Evolutionary conservation across 768 basidiomycete species (phyloP), one percentile per base, ranked within the genome.

Genomic region (Termitomyces eurrhizus): DNA sequence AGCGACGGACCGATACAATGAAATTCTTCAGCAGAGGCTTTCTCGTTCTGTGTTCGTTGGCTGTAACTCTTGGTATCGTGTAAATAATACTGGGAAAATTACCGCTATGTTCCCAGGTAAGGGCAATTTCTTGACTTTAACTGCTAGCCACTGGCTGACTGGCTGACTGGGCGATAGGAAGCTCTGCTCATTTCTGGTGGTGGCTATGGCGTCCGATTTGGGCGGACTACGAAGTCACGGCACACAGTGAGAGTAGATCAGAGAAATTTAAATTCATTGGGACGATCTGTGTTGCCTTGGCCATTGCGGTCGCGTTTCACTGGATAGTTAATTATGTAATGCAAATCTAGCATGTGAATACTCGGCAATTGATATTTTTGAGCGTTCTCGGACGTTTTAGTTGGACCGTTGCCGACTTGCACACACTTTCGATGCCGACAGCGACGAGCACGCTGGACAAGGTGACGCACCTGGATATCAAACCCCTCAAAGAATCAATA

Each of bases 381-480:
- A 37, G 21, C 52, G 41, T 42, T 42, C n/a, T 21, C 42, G 42
- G 42, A 8, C 52, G 36, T 26, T 8, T 26, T 53, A 37, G 37
- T 52, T 53, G 21, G 60, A 52, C 14, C 13, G 7, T 36, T 3
- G 32, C 33, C 7, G 33, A 50, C 35, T 49, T 46, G 50, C 39
- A 52, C 45, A n/a, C 56, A 33, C 21, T 59, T 63, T 66, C 67
- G 69, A 84, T 82, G 83, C 78, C 83, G 62, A 83, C 81, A 39
- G 75, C 80, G 70, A 85, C 81, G 60, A 73, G 66, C 60, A 81
- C 81, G 6, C 63, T 73, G 53, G 77, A 70, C 4, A 67, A 67
- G 52, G 66, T 71, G 62, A 52, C 64, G n/a, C 61, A 66, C 44
- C 63, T 72, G 39, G 57, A 65, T 36, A 64, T 64, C 53, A 63